phyloP scores from a whole-genome alignment of 805 yeast species.

The Yamadazyma takamatsuzukensis region DNA sequence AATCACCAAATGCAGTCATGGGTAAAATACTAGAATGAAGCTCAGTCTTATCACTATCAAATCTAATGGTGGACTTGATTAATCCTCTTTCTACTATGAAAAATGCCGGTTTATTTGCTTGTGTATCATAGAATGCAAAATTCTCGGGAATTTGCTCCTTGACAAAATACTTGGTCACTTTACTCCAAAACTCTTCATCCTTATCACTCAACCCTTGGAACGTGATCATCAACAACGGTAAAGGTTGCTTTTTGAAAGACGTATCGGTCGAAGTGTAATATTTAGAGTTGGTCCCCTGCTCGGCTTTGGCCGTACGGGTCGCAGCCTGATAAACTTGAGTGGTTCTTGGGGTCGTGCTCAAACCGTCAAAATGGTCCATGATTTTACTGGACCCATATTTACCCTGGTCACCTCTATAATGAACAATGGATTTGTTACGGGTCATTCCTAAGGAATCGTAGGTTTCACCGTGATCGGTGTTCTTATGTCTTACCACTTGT shows the following conservation, averaged over 20 bases:
- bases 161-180: slow-evolving; percentile 50
- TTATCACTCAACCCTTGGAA: slow-evolving; percentile 55
- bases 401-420: too few relatives aligned
- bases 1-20: slow-evolving; percentile 71
- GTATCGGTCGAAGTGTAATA: slow-evolving; percentile 43
- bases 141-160: slow-evolving; percentile 47
- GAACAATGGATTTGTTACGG: slow-evolving; percentile 11
- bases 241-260: slow-evolving; percentile 47
- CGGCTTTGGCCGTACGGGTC: slow-evolving; percentile 39
- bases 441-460: slow-evolving; percentile 14
- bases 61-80: slow-evolving; percentile 32
- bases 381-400: slow-evolving; percentile 6
- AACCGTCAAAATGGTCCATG: slow-evolving; percentile 16
- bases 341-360: slow-evolving; percentile 50
- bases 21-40: slow-evolving; percentile 53
- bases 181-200: slow-evolving; percentile 58
- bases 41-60: slow-evolving; percentile 36
- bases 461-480: slow-evolving; percentile 3
- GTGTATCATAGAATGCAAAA: slow-evolving; percentile 44
- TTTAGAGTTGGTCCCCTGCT: slow-evolving; percentile 41
- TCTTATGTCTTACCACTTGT: slow-evolving; percentile 10
- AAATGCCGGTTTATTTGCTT: slow-evolving; percentile 46
- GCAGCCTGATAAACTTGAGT: slow-evolving; percentile 53
- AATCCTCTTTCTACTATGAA: slow-evolving; percentile 52
- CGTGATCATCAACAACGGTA: slow-evolving; percentile 61